Evolutionary conservation across 2,329 filamentous ascomycete species (phyloP), one percentile per base, ranked within the genome.

Genomic region (Emergomyces orientalis): DNA sequence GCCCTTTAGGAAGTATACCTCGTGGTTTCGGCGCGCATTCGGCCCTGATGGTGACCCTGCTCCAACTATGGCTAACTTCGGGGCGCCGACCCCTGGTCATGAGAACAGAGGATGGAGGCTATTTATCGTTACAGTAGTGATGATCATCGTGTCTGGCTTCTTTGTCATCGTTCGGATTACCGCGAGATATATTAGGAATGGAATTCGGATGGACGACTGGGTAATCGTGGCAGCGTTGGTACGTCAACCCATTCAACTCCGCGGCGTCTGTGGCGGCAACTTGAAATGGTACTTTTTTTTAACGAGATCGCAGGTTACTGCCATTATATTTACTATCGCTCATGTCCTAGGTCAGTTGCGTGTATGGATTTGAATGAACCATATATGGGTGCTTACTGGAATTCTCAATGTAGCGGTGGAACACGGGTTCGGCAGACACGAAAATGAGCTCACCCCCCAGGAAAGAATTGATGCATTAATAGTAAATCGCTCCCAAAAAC

Each of bases 21-120:
- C 41, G 41, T 45, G 7, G 19, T 45, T 45, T 5, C 17, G 19
- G 41, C 7, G 13, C 14, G 14, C 14, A 45, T 45, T 45, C 19
- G 14, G 41, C 19, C 9, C 41, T 45, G 41, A 45, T n/a, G 41
- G 17, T 45, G 41, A 14, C 14, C 17, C 17, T 6, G 17, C n/a
- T 45, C 41, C 41, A 45, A 45, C 19, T 14, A 51, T 51, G 47
- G 25, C 47, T 25, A 51, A 30, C 25, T 13, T 51, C 25, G 25
- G 67, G 3, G 74, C 72, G 60, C 79, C 75, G 0, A 81, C 76
- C 14, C 45, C 45, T 13, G 47, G 25, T 19, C 9, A 27, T 17
- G 22, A 25, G 9, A 51, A 51, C n/a, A 51, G 25, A 51, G 47
- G 47, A 27, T 51, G 47, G 47, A 25, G 5, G 22, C 25, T 51